phyloP scores from a whole-genome alignment of 306 rosid species.

The Senna tora region DNA sequence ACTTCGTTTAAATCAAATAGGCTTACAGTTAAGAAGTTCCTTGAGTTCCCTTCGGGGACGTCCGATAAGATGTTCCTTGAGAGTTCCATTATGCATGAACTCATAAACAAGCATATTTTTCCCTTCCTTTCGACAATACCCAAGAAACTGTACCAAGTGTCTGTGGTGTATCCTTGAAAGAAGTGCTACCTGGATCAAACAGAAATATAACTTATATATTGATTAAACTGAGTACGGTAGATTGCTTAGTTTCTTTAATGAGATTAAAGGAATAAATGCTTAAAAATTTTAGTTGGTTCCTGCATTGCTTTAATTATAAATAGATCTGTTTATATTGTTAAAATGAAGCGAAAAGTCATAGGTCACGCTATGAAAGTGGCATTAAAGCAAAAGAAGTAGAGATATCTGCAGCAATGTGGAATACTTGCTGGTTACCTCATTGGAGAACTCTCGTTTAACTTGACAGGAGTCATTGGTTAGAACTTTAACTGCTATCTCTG shows the following conservation, averaged over 20 bases:
- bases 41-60: too few species aligned
- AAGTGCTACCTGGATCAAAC: conserved; percentile 76
- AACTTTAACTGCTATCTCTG: conserved; percentile 94
- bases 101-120: conserved; percentile 87
- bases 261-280: neutral
- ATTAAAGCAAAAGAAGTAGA: conserved; percentile 11
- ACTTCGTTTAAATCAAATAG: conserved; percentile 31
- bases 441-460: conserved; percentile 95
- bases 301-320: too few species aligned
- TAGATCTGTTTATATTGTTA: too few species aligned
- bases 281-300: too few species aligned
- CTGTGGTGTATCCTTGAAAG: conserved; percentile 98
- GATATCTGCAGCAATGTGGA: conserved; percentile 31
- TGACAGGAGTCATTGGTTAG: conserved; percentile 76
- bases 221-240: neutral
- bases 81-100: conserved; percentile 98
- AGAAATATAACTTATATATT: conserved; percentile 14
- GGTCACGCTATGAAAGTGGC: conserved; percentile 9
- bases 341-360: too few species aligned
- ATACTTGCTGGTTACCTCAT: conserved; percentile 64
- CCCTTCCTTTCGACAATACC: conserved; percentile 86
- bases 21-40: conserved; percentile 91
- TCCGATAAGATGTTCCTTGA: conserved; percentile 98
- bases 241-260: neutral
- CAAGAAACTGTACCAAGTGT: conserved; percentile 91